A percentile compares a stretch with the other conserved stretches of the same genome.
phyloP scores from a whole-genome alignment of 2,329 filamentous ascomycete genomes.

The Aspergillus novofumigatus region DNA sequence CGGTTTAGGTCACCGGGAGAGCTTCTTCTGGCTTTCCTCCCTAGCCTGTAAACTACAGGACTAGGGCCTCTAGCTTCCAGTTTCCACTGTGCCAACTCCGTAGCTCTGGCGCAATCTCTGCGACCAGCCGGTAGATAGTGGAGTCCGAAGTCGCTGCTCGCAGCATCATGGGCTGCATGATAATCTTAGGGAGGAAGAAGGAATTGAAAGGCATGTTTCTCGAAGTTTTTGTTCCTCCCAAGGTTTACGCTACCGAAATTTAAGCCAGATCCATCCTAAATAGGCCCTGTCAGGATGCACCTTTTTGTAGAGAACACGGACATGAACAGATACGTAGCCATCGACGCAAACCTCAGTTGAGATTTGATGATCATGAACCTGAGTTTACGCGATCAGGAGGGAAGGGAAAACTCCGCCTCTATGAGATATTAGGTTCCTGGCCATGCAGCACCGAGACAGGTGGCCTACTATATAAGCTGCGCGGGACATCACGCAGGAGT shows the following conservation, averaged over 20 bases:
- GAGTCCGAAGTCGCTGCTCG: constrained; percentile 14
- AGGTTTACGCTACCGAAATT: not conserved
- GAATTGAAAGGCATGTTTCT: not conserved
- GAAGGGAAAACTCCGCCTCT: not conserved
- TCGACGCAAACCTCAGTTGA: not conserved
- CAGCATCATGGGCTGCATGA: not conserved
- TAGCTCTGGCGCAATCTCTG: constrained; percentile 12
- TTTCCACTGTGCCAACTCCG: constrained; percentile 5
- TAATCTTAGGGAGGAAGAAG: not conserved
- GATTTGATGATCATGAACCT: not conserved
- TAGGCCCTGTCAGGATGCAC: not conserved
- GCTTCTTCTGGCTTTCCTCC: not conserved
- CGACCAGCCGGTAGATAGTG: constrained; percentile 2
- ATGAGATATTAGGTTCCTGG: not conserved
- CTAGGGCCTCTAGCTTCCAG: constrained; percentile 4
- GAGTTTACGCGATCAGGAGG: not conserved
- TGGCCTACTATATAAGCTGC: not conserved
- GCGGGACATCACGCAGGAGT: not conserved
- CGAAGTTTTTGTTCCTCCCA: not conserved
- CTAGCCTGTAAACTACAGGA: not conserved
- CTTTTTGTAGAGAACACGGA: not conserved
- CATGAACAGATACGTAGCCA: too few species aligned
- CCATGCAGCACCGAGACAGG: not conserved
- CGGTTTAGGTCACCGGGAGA: constrained; percentile 27
- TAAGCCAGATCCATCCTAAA: not conserved